Evolutionary conservation across 176 grass and related monocot species (phyloP).

Genomic region (Juncus inflexus): DNA sequence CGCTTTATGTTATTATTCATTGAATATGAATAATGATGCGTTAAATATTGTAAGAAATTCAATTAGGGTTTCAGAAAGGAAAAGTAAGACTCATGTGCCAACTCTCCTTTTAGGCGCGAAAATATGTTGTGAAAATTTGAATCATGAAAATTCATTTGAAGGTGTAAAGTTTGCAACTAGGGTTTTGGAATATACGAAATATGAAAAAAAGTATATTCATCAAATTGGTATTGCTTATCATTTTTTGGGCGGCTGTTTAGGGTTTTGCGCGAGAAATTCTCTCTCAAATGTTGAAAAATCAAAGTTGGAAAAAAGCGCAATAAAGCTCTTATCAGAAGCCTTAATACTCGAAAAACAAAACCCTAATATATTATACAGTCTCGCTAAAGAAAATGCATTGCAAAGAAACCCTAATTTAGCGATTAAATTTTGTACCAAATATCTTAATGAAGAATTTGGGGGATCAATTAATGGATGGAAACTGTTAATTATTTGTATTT

Average conservation of each 20-base stretch:
- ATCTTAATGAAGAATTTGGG: slow-evolving; percentile 72
- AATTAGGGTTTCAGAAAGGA: slow-evolving; percentile 54
- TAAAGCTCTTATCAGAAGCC: slow-evolving; percentile 55
- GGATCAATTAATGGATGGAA: slow-evolving; percentile 81
- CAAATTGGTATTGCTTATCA: slow-evolving; percentile 58
- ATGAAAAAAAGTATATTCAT: slow-evolving; percentile 45
- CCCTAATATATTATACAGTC: slow-evolving; percentile 80
- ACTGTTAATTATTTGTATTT: slow-evolving; percentile 67
- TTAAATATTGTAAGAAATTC: slow-evolving; percentile 78
- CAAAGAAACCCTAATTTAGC: slow-evolving; percentile 81
- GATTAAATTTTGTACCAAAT: slow-evolving; percentile 60
- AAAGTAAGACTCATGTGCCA: slow-evolving; percentile 72
- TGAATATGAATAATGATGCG: slow-evolving; percentile 71
- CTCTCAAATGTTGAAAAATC: slow-evolving; percentile 56
- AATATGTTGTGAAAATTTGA: slow-evolving; percentile 60
- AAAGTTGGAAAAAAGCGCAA: slow-evolving; percentile 55
- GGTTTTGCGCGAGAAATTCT: slow-evolving; percentile 63
- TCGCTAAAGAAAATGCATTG: slow-evolving; percentile 80
- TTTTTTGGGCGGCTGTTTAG: slow-evolving; percentile 81
- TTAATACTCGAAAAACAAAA: slow-evolving; percentile 43
- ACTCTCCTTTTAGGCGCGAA: slow-evolving; percentile 93
- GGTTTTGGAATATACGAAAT: slow-evolving; percentile 56
- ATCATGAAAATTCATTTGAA: slow-evolving; percentile 56
- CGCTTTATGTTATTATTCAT: slow-evolving; percentile 78
- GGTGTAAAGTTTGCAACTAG: slow-evolving; percentile 70